Evolutionary conservation across 192 early-diverging fungal species (phyloP).

Genomic region (Physocladia obscura): DNA sequence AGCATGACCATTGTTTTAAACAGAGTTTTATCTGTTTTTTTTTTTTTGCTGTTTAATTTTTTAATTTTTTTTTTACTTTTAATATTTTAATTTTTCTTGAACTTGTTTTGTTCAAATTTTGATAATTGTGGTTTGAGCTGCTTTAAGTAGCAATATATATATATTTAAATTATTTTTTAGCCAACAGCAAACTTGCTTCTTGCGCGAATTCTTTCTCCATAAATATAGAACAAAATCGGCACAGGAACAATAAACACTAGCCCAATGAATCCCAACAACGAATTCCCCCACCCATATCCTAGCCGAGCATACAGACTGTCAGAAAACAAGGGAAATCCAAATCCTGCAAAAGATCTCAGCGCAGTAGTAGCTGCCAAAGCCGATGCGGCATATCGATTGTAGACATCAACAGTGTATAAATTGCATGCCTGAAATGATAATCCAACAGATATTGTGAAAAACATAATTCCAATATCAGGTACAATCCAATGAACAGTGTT

Average conservation of each 20-base stretch:
- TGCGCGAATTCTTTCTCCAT: conserved; percentile 3
- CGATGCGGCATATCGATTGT: not conserved
- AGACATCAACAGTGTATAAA: not conserved
- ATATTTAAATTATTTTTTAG: not conserved
- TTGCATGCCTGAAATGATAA: not conserved
- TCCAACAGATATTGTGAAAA: not conserved
- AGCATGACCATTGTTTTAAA: too few relatives aligned
- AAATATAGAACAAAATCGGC: conserved; percentile 11
- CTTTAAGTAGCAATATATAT: too few relatives aligned
- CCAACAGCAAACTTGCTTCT: not conserved
- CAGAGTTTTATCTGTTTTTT: too few relatives aligned
- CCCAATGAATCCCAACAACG: not conserved
- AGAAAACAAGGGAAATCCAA: conserved; percentile 11
- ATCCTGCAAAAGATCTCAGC: not conserved
- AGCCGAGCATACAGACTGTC: not conserved
- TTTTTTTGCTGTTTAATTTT: too few relatives aligned
- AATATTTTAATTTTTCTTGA: too few relatives aligned
- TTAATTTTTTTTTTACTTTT: too few relatives aligned
- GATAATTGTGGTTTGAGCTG: too few relatives aligned
- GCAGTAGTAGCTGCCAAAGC: not conserved
- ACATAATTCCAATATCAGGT: not conserved
- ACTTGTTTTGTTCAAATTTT: too few relatives aligned
- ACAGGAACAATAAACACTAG: not conserved
- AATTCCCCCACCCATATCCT: conserved; percentile 13
- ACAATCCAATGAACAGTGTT: conserved; percentile 14